Evolutionary conservation across 1,284 basidiomycete species (phyloP).

Genomic region (Fistulinella cinereoalba): DNA sequence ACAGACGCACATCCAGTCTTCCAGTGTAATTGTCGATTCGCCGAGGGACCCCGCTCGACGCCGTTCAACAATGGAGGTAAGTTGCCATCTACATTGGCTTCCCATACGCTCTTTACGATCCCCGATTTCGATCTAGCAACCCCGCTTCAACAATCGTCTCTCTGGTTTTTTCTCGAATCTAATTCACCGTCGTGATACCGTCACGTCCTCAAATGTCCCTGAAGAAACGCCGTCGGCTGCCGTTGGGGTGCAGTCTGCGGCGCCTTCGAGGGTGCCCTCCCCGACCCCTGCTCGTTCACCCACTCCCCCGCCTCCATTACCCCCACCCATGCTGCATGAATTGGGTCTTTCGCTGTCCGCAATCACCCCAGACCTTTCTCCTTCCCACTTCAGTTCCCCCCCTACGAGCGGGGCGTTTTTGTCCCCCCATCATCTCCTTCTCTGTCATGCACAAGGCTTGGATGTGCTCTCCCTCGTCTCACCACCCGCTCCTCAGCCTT

Average conservation of each 20-base stretch:
- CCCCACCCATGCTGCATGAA: conserved; percentile 68
- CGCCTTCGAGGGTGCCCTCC: conserved; percentile 49
- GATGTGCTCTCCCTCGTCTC: conserved; percentile 73
- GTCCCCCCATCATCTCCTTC: conserved; percentile 72
- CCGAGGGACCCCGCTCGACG: conserved; percentile 34
- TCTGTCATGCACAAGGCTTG: conserved; percentile 78
- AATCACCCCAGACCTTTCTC: conserved; percentile 62
- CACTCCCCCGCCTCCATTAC: conserved; percentile 68
- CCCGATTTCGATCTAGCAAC: conserved; percentile 37
- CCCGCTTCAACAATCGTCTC: conserved; percentile 64
- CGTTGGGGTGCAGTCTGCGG: conserved; percentile 18
- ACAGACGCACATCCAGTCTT: conserved; percentile 21
- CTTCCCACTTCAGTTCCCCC: conserved; percentile 72
- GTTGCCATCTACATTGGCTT: conserved; percentile 8
- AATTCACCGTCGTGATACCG: conserved; percentile 64
- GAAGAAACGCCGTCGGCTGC: conserved; percentile 32
- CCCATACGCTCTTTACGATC: conserved; percentile 15
- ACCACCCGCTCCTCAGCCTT: conserved; percentile 70
- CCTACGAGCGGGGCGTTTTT: conserved; percentile 75
- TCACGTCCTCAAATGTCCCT: conserved; percentile 25
- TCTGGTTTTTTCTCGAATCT: conserved; percentile 80
- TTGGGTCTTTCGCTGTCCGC: conserved; percentile 68
- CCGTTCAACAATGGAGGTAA: conserved; percentile 49
- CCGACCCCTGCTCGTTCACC: conserved; percentile 48
- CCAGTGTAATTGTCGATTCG: conserved; percentile 8